Evolutionary conservation across 2,329 filamentous ascomycete species (phyloP), one percentile per base, ranked within the genome.

Genomic region (Pleurostoma richardsiae): DNA sequence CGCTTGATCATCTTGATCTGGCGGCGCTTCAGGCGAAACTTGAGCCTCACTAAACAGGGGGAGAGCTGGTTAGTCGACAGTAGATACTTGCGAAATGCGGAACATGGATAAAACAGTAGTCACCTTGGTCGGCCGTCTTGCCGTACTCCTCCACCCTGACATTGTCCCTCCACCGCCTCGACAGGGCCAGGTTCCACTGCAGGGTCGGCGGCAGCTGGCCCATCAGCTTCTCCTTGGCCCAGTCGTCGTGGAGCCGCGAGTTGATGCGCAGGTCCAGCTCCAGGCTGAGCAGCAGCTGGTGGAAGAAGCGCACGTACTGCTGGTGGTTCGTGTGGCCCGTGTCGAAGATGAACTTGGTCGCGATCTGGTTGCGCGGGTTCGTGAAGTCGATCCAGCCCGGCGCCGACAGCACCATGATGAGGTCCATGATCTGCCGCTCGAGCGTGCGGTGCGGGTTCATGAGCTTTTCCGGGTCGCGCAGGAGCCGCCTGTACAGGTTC

Each of bases 371-470:
- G 57, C 79, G 79, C 4, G 78, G 77, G 33, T 74, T 71, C 29
- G 83, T 85, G 55, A 89, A 88, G 62, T 90, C 85, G 53, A 86
- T 82, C 86, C 86, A 90, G 48, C 81, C 76, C 0, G 78, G 73
- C n/a, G 83, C 74, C 1, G 83, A 84, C 8, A 90, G 68, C 1
- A 85, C 83, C 54, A 81, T 74, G 47, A 89, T 82, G 27, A 90
- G 72, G 59, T 90, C 85, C 30, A 76, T 80, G 49, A 90, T 89
- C 62, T 90, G 86, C 59, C 76, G 78, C 51, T 88, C 84, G 52
- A 88, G 75, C 3, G 78, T 73, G 52, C 74, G 78, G 58, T 86
- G 83, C 4, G 83, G 82, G 41, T 68, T 77, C 10, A 76, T 67
- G 39, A 76, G 68, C 52, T 77, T 79, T 51, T 87, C 84, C 0